Evolutionary conservation across 192 early-diverging fungal species (phyloP).

Genomic region (Dissophora ornata): DNA sequence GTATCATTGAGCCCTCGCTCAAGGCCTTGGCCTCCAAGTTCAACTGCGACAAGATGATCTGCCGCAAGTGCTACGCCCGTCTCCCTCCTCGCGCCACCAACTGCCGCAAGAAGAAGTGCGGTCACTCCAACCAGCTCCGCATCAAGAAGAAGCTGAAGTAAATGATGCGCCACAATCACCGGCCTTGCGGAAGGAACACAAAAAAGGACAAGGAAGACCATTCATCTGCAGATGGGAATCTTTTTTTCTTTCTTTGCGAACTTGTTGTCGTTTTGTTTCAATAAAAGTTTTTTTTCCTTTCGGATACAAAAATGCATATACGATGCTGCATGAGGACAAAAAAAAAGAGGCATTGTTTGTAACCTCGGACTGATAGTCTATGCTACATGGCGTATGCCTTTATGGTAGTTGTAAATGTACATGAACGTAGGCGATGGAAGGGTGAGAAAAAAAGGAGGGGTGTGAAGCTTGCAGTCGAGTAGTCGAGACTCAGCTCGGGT

Average conservation of each 20-base stretch:
- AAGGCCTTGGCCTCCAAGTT: constrained; percentile 99
- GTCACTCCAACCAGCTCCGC: constrained; percentile 99
- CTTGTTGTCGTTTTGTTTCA: background rate
- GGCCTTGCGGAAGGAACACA: background rate
- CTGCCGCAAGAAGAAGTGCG: constrained; percentile 99
- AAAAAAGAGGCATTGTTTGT: too few species aligned
- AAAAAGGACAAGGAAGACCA: background rate
- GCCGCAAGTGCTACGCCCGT: constrained; percentile 99
- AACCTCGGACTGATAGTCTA: too few species aligned
- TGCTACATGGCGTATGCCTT: too few species aligned
- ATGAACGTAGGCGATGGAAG: background rate
- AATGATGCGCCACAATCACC: constrained; percentile 25
- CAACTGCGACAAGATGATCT: constrained; percentile 99
- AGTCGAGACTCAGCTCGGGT: too few species aligned
- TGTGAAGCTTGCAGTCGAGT: too few species aligned
- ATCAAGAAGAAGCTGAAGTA: constrained; percentile 99
- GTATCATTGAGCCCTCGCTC: constrained; percentile 98
- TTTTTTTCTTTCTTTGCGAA: constrained; percentile 6
- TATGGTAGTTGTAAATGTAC: background rate
- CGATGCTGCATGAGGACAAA: background rate
- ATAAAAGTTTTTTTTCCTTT: background rate
- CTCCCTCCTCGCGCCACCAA: constrained; percentile 99
- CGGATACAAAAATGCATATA: background rate
- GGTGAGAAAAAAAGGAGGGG: too few species aligned
- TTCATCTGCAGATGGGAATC: background rate